Conservation (phyloP, 768 basidiomycete genomes). For the Termitomyces sp. region DNA sequence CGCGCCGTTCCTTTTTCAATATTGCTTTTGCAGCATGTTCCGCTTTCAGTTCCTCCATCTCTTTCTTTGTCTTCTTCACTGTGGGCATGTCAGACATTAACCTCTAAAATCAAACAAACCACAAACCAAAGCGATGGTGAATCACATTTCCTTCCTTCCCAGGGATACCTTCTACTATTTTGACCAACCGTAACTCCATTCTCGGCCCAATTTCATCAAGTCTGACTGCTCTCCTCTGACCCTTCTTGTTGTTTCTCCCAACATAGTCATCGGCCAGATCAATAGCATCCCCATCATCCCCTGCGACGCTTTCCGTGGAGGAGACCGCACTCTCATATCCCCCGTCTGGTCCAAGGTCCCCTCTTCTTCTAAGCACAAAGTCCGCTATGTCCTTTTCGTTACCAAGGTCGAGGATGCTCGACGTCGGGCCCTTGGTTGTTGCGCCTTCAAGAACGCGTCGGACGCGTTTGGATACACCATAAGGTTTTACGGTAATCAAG, state of each 20-base stretch:
- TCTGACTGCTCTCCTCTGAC: conserved; percentile 84
- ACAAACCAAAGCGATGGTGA: conserved; percentile 90
- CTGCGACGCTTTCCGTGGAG: conserved; percentile 78
- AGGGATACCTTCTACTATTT: conserved; percentile 91
- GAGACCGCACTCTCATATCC: conserved; percentile 80
- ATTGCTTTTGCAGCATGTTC: conserved; percentile 76
- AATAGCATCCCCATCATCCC: conserved; percentile 79
- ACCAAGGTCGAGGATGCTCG: conserved; percentile 68
- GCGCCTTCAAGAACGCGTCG: conserved; percentile 76
- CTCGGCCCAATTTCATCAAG: conserved; percentile 94
- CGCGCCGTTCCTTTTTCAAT: conserved; percentile 69
- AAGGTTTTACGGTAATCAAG: conserved; percentile 90
- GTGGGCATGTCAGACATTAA: conserved; percentile 7
- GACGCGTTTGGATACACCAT: conserved; percentile 90
- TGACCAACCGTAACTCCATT: conserved; percentile 89
- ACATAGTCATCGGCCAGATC: conserved; percentile 91
- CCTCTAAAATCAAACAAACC: not conserved
- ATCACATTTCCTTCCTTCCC: conserved; percentile 92
- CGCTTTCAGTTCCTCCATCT: conserved; percentile 59
- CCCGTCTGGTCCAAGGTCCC: conserved; percentile 57
- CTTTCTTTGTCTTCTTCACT: conserved; percentile 90
- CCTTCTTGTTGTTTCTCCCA: conserved; percentile 90
- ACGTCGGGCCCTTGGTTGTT: conserved; percentile 24
- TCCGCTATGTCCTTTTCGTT: conserved; percentile 95
- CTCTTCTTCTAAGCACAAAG: conserved; percentile 74